Conservation (phyloP, 352 stramenopile species). For the Poterioochromonas sp. region DNA sequence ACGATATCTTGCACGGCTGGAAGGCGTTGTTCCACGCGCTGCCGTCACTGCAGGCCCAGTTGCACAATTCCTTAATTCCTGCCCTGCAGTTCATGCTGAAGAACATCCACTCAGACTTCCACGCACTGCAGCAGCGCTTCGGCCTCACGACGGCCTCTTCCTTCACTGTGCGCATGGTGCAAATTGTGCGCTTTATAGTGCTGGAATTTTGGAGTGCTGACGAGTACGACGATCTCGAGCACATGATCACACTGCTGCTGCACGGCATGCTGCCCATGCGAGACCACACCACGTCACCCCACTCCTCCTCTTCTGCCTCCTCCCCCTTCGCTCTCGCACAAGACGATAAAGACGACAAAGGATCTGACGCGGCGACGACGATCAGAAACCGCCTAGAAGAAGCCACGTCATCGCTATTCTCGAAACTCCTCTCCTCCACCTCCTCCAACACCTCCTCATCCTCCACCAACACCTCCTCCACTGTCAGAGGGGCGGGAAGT, state of each 20-base stretch:
- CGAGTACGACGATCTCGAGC: not conserved
- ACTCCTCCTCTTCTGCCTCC: not conserved
- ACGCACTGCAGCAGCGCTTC: not conserved
- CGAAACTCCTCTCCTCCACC: too few species aligned
- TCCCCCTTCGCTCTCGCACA: not conserved
- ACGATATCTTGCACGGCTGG: too few species aligned
- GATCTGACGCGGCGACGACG: too few species aligned
- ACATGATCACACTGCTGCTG: not conserved
- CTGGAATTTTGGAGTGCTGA: not conserved
- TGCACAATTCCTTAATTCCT: not conserved
- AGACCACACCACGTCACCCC: not conserved
- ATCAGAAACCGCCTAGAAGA: too few species aligned
- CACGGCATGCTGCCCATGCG: not conserved
- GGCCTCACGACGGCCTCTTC: too few species aligned
- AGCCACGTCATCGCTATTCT: too few species aligned
- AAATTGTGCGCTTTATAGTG: not conserved
- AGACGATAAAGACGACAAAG: not conserved
- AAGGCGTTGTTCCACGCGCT: too few species aligned
- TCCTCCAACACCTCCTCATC: too few species aligned
- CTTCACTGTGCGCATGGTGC: not conserved
- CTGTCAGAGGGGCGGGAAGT: too few species aligned
- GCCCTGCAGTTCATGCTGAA: not conserved
- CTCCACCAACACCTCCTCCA: too few species aligned
- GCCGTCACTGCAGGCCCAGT: too few species aligned
- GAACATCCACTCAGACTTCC: not conserved